A percentile compares a stretch with the other conserved stretches of the same genome.
Conservation (phyloP, 306 rosid species). For the Cicer yamashitae region DNA sequence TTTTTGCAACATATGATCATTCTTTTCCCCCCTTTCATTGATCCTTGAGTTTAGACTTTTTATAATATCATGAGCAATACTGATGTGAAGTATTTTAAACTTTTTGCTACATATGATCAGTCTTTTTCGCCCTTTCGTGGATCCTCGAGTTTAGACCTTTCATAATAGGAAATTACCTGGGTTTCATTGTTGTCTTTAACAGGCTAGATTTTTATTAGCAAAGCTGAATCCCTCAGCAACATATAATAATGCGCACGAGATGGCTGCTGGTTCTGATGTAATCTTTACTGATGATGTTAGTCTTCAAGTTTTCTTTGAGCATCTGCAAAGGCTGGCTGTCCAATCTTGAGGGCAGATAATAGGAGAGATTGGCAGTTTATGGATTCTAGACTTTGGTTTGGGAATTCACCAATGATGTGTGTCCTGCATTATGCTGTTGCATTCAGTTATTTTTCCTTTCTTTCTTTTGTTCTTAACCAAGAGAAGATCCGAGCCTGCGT, state of each 20-base stretch:
- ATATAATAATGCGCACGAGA: constrained; percentile 83
- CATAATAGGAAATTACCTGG: background rate
- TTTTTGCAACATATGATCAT: background rate
- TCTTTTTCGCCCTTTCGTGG: background rate
- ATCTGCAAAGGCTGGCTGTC: constrained; percentile 97
- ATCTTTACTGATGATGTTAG: constrained; percentile 97
- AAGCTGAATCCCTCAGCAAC: constrained; percentile 98
- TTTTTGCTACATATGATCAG: background rate
- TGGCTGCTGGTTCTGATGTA: constrained; percentile 90
- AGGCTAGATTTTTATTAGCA: constrained; percentile 95
- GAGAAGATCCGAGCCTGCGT: constrained; percentile 56
- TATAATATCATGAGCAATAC: background rate
- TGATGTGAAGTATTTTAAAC: background rate
- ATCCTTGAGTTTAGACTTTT: background rate
- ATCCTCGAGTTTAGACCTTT: background rate
- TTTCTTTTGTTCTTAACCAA: constrained; percentile 54
- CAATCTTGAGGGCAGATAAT: constrained; percentile 71
- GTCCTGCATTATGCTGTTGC: constrained; percentile 53
- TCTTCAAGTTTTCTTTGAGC: constrained; percentile 97
- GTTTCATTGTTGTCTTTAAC: constrained; percentile 47
- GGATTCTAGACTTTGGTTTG: constrained; percentile 60
- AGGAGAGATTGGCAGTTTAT: constrained; percentile 45
- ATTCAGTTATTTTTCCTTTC: constrained; percentile 53
- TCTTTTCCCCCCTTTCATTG: background rate
- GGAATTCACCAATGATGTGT: constrained; percentile 48